Base-by-base conservation (phyloP, 441 rosid genomes). In the Capsella rubella region DNA sequence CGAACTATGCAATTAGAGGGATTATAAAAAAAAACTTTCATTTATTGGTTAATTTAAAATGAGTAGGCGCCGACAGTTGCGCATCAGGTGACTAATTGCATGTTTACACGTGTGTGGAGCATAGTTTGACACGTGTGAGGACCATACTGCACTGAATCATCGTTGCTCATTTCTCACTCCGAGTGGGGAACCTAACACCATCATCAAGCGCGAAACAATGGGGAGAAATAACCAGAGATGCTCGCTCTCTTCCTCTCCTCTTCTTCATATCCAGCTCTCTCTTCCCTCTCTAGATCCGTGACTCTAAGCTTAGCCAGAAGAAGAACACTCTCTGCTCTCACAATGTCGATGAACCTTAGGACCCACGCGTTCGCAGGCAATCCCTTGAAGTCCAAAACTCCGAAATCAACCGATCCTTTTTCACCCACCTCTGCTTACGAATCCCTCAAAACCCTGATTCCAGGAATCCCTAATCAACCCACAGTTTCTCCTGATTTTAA, bases 301-400 rank as follows among this genome's bases (percentile, higher is more conserved):
- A 71, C 77, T 67, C 54, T 76, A 37, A 6, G 64, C 49, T 49
- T 75, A 55, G 59, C 75, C 13, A 71, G 25, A 65, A 71, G 74
- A 74, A 15, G 79, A 40, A 60, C 76, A 63, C 66, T 69, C 47
- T 18, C 83, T 31, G 50, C 83, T 56, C 71, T 64, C 21, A 63
- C 85, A 83, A 94, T 91, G 97, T 86, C 96, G 75, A 69, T 81
- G 37, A 89, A 75, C 70, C 72, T 90, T 9, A 79, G 76, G 53
- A 47, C 87, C 45, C 97, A 95, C 61, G 98, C 92, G 75, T 95
- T 89, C 71, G 96, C 99, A 0, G 95, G 95, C 81, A 91, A 90
- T 60, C 95, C 91, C 4, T 58, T 89, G 16, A 75, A 71, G 45
- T 78, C 84, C 70, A 86, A 67, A 77, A 88, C 93, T 67, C 92